Base-by-base conservation (phyloP, 176 grass and related monocot species). In the Cenchrus fungigraminus region DNA sequence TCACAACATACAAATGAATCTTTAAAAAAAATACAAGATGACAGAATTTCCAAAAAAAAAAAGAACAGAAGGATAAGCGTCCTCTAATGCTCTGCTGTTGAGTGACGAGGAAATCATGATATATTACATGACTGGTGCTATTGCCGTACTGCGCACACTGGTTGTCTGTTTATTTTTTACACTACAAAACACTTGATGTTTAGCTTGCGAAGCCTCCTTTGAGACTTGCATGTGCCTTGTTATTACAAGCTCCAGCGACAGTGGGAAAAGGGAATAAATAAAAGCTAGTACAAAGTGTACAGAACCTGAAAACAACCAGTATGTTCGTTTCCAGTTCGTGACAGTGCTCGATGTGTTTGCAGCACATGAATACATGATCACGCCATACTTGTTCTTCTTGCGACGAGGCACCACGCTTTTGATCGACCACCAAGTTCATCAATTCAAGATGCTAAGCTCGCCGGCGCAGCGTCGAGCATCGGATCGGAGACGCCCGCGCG, bases 401-500 rank as follows among this genome's bases (percentile, higher is more conserved):
- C 2, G 54, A 58, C 2, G 54, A 58, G 53, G 59, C 25, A 32
- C 7, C 28, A 4, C 37, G 37, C 37, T 40, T 40, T 50, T 59
- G 17, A 4, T 14, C 15, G 65, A n/a, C 12, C 68, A n/a, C 16
- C 54, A n/a, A 37, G 4, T 40, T 40, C 37, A 40, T 40, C 37
- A 37, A 20, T 50, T 15, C 42, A 46, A 25, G 49, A 10, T 16
- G 45, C 73, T 78, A 78, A 4, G 69, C 71, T 25, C 78, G 65
- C 55, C 85, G 88, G 19, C 65, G 86, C 68, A 85, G 73, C 63
- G 86, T 81, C 44, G 89, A 86, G 49, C 82, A 65, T 8, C 82
- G 68, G 9, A 89, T 43, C 14, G 79, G 79, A 11, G 83, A 47
- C 74, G 52, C 40, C 42, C 78, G 75, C 8, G 91, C 14, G 31